Evolutionary conservation across 2,329 filamentous ascomycete species (phyloP).

Genomic region (Colletotrichum shisoi): DNA sequence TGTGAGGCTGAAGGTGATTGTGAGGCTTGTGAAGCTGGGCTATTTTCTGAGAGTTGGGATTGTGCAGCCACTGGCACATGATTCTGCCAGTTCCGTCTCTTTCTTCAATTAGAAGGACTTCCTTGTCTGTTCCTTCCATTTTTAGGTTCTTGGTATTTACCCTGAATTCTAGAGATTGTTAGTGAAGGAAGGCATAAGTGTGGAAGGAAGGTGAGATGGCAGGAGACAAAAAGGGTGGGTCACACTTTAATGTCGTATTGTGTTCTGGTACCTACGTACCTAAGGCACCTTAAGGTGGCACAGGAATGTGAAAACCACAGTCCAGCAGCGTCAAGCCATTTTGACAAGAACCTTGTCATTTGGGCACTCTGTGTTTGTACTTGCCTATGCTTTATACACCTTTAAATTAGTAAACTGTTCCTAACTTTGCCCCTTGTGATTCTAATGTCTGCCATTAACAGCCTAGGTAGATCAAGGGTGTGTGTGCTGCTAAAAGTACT

Average conservation of each 20-base stretch:
- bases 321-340: background rate
- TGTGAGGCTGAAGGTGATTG: background rate
- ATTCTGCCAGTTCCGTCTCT: constrained; percentile 25
- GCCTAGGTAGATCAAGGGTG: too few relatives aligned
- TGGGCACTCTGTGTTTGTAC: too few relatives aligned
- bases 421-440: too few relatives aligned
- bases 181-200: background rate
- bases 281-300: background rate
- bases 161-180: background rate
- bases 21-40: background rate
- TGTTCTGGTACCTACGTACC: background rate
- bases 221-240: constrained; percentile 6
- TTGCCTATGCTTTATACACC: too few relatives aligned
- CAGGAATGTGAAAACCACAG: background rate
- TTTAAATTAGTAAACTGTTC: too few relatives aligned
- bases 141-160: background rate
- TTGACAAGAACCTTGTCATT: background rate
- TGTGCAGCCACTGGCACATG: constrained; percentile 27
- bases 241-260: background rate
- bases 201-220: constrained; percentile 4
- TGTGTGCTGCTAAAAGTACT: too few relatives aligned
- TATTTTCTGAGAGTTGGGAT: background rate
- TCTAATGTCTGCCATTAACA: too few relatives aligned
- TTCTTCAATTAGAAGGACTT: constrained; percentile 23
- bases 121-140: background rate